Percentiles rank a stretch among this genome's conserved stretches.
These are phyloP conservation scores for Pseudocercospora macadamiae DNA, from an alignment of 2,329 filamentous ascomycete genomes.

Conservation along the genomic window DNA sequence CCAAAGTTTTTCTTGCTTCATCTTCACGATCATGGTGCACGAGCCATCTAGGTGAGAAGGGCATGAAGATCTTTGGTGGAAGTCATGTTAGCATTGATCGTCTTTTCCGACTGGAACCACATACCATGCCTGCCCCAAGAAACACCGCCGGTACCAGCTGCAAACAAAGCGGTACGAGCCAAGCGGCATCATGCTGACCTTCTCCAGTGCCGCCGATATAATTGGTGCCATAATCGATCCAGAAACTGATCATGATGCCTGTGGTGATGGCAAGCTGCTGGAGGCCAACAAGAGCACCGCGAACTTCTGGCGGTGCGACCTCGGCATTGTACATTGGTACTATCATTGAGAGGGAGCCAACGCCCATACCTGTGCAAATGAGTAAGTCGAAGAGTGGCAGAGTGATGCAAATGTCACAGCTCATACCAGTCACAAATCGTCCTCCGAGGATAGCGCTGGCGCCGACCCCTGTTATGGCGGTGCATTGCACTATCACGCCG, in stretches of 20 bases:
- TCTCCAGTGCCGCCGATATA: slow-evolving; percentile 59
- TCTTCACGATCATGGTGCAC: slow-evolving; percentile 69
- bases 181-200: slow-evolving; percentile 67
- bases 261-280: slow-evolving; percentile 65
- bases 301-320: slow-evolving; percentile 62
- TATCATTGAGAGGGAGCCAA: slow-evolving; percentile 70
- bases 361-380: too few relatives aligned
- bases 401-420: too few relatives aligned
- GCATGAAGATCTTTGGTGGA: slow-evolving; percentile 59
- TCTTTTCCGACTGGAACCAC: background rate
- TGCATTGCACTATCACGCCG: slow-evolving; percentile 70
- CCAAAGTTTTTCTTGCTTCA: slow-evolving; percentile 66
- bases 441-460: slow-evolving; percentile 68
- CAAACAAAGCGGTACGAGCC: slow-evolving; percentile 72
- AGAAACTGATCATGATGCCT: slow-evolving; percentile 60
- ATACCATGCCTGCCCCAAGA: slow-evolving; percentile 68
- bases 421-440: slow-evolving; percentile 68
- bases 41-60: slow-evolving; percentile 76
- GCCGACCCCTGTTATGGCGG: slow-evolving; percentile 58
- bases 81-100: background rate
- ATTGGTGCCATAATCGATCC: slow-evolving; percentile 35
- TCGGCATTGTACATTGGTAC: slow-evolving; percentile 52
- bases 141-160: slow-evolving; percentile 70
- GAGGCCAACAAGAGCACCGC: slow-evolving; percentile 66
- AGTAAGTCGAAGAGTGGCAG: too few relatives aligned